Percentiles rank a stretch among this genome's conserved stretches.
Conservation (phyloP, 2,329 filamentous ascomycete species). For the Botrytis elliptica region DNA sequence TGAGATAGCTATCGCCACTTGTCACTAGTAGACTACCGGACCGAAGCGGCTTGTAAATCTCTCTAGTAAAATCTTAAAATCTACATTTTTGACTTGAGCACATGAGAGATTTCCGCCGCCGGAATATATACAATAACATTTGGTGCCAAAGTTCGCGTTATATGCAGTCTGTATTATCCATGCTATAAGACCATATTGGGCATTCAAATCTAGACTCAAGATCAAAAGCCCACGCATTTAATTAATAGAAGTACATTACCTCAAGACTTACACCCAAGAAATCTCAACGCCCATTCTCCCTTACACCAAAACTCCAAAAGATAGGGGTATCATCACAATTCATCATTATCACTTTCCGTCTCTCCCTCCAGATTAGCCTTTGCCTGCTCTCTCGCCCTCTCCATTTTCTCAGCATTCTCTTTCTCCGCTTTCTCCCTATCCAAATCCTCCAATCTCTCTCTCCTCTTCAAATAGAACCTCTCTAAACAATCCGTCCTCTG, state of each 20-base stretch:
- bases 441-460: constrained; percentile 30
- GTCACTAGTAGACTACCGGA: too few relatives aligned
- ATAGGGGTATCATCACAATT: constrained; percentile 3
- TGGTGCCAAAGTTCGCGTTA: too few relatives aligned
- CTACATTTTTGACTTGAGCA: too few relatives aligned
- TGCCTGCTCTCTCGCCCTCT: background rate
- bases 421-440: background rate
- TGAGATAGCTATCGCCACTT: too few relatives aligned
- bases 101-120: too few relatives aligned
- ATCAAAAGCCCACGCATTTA: background rate
- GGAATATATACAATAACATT: too few relatives aligned
- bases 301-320: background rate
- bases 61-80: too few relatives aligned
- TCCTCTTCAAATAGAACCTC: constrained; percentile 70
- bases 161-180: background rate
- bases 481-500: constrained; percentile 76
- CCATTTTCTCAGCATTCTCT: background rate
- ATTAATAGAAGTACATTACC: background rate
- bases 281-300: background rate
- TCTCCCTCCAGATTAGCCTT: background rate
- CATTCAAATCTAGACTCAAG: background rate
- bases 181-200: background rate
- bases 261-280: background rate
- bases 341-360: constrained; percentile 11
- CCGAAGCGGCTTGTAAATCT: too few relatives aligned